Conservation (phyloP, 2,329 filamentous ascomycete genomes). For the Sporothrix brasiliensis region DNA sequence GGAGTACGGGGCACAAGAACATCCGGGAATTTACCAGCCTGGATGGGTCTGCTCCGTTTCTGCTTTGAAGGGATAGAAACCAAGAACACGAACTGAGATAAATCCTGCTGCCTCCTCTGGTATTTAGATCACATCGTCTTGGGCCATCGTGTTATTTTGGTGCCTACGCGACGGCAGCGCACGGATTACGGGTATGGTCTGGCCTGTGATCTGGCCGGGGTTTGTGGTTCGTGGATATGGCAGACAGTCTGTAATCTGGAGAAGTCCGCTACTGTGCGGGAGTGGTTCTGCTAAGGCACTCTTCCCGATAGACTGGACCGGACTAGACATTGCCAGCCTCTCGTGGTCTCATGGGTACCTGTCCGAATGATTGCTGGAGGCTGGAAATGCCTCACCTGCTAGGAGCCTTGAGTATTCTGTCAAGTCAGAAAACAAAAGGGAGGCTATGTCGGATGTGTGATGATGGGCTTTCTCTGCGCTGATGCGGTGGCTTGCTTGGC, state of each 20-base stretch:
- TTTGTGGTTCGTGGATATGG: not conserved
- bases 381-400: constrained; percentile 7
- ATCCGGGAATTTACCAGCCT: constrained; percentile 12
- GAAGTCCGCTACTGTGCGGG: constrained; percentile 22
- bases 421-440: not conserved
- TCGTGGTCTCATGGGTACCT: not conserved
- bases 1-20: not conserved
- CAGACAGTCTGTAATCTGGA: not conserved
- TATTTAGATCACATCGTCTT: not conserved
- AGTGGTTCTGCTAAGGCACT: constrained; percentile 27
- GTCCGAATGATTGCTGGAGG: constrained; percentile 7
- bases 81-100: constrained; percentile 1
- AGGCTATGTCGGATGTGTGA: constrained; percentile 1
- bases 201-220: not conserved
- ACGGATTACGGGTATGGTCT: not conserved
- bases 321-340: not conserved
- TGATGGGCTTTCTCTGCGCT: not conserved
- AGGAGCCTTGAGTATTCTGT: not conserved
- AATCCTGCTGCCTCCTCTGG: constrained; percentile 6
- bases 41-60: not conserved
- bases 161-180: not conserved
- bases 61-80: not conserved
- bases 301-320: constrained; percentile 4
- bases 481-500: not conserved
- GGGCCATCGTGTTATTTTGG: not conserved